Evolutionary conservation across 208 protist genomes (phyloP).

Genomic region (Trypanosoma cruzi): DNA sequence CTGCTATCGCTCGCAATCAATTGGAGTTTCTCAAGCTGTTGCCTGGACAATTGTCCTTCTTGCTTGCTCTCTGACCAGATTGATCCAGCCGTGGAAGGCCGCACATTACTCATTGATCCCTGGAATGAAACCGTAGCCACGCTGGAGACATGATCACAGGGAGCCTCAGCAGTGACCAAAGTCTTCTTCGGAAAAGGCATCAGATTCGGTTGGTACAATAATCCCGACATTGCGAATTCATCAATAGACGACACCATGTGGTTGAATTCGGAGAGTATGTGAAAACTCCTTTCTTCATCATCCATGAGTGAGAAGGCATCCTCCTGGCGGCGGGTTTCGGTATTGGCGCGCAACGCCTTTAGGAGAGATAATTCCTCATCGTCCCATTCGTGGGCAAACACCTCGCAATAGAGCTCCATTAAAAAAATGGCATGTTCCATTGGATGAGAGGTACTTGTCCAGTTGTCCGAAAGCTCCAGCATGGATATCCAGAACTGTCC

Average conservation of each 20-base stretch:
- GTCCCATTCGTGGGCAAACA: constrained; percentile 80
- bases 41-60: no score
- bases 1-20: no score
- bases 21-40: no score
- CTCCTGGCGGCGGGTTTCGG: not conserved
- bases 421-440: constrained; percentile 76
- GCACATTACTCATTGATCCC: no score
- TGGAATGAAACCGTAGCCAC: no score
- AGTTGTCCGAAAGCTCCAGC: constrained; percentile 89
- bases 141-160: not conserved
- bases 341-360: constrained; percentile 31
- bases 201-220: not conserved
- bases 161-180: not conserved
- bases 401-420: constrained; percentile 81
- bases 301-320: constrained; percentile 8
- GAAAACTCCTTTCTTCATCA: not conserved
- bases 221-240: not conserved
- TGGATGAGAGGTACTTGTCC: constrained; percentile 73
- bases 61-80: no score
- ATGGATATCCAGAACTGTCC: constrained; percentile 87
- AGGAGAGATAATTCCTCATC: constrained; percentile 60
- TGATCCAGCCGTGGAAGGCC: no score
- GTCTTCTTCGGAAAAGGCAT: not conserved
- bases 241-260: constrained; percentile 19
- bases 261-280: constrained; percentile 13